Percentiles rank a stretch among this genome's conserved stretches.
These are phyloP conservation scores for Tetrahymena borealis DNA, from an alignment of 73 alveolate species.

Conservation along the genomic window DNA sequence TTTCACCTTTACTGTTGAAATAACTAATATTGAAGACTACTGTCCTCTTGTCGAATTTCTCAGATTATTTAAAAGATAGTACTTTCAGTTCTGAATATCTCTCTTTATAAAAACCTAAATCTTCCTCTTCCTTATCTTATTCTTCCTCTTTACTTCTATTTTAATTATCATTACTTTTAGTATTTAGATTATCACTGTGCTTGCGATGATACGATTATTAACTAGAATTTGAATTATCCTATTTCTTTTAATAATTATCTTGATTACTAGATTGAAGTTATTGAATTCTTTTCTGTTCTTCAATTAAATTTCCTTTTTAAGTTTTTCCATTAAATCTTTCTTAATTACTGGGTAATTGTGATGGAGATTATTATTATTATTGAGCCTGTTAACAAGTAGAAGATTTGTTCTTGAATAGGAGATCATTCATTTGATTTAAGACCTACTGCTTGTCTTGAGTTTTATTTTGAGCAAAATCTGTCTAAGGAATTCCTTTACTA, in stretches of 20 bases:
- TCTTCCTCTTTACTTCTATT: not conserved
- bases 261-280: no score
- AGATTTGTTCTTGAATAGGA: not conserved
- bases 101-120: not conserved
- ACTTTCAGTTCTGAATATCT: not conserved
- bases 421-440: not conserved
- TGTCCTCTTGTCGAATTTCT: not conserved
- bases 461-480: not conserved
- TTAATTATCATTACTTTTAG: not conserved
- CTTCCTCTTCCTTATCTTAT: not conserved
- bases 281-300: no score
- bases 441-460: not conserved
- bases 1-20: not conserved
- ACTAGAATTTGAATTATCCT: no score
- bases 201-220: no score
- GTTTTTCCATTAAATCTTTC: no score
- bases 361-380: not conserved
- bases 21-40: not conserved
- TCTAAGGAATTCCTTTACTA: not conserved
- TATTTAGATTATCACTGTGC: no score
- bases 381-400: not conserved
- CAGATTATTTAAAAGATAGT: not conserved
- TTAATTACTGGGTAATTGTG: no score
- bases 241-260: no score
- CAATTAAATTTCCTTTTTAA: no score